Evolutionary conservation across 805 yeast species (phyloP), one percentile per base, ranked within the genome.

Genomic region (Grigorovia transvaalensis): DNA sequence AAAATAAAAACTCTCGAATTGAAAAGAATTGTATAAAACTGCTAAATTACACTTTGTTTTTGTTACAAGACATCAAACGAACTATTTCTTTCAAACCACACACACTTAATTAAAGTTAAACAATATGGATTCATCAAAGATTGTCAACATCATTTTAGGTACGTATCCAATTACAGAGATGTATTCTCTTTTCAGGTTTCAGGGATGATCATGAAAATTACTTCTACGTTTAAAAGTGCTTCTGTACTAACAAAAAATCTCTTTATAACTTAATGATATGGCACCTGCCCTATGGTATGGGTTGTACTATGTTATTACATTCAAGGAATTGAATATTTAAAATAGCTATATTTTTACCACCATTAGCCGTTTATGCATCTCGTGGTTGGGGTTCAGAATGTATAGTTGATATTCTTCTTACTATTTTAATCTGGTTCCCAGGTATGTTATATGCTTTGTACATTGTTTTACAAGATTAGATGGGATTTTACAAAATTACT

Each of bases 401-500:
- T 62, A 70, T 84, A 67, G 76, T 85, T 64, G 84, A 83, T 74
- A 63, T 82, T 58, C 66, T 82, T 54, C 75, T 81, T 60, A 64
- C 70, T 29, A 60, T 60, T 48, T 53, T 59, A 55, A 68, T 69
- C 56, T 82, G 78, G 66, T 82, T 85, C 82, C 93, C 93, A 62
- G 90, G 83, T 71, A 84, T 84, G 70, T 69, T 85, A 58, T 88
- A 84, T 65, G 91, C 91, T 50, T 67, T 83, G 58, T 85, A 80
- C 70, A 71, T 83, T 63, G 87, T 80, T 45, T 50, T 59, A 38
- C 53, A 54, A 48, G 60, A 58, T 48, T 45, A 45, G 17, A 45
- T 33, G 27, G 27, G 27, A 23, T 4, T 23, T 23, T 6, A 4
- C 27, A 23, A 23, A 23, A 23, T 23, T 23, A 4, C n/a, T n/a